Base-by-base conservation (phyloP, 2,329 filamentous ascomycete species). In the Aurifilum marmelostoma region DNA sequence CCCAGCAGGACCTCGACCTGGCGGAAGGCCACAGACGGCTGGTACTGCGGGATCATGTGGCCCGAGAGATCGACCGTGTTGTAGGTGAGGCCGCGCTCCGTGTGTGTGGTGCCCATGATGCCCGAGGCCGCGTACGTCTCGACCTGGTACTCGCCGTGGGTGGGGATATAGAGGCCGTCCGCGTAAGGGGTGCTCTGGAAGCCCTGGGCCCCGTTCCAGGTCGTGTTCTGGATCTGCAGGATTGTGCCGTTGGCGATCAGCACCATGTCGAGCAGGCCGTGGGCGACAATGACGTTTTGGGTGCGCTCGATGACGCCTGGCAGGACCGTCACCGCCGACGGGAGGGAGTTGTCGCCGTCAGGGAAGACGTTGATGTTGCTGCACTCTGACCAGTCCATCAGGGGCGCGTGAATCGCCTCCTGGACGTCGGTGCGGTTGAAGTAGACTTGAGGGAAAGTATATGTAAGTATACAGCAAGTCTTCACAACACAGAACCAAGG, bases 1-100 rank as follows among this genome's bases (percentile, higher is more conserved):
- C 92, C 92, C 1, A 97, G 82, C 73, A 96, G 77, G 74, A 91
- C 91, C 82, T 96, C 92, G 27, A 96, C 77, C 70, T 92, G 89
- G 41, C 92, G 83, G 76, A 92, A 93, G 0, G 89, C 85, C 0
- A 89, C 89, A 18, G 84, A 85, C 0, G 92, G 90, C 29, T 88
- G 86, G 75, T 91, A 93, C 77, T 92, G 88, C 0, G 89, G 88
- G 0, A 86, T 79, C 84, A 90, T 91, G 79, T 94, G 90, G 0
- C 92, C 92, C 0, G 84, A 81, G 9, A 90, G 76, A 50, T 87
- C 83, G 67, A 93, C 84, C 39, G 86, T 85, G 2, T 89, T 88
- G 72, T 88, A 92, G 0, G 92, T 96, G 63, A 97, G 79, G 0
- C 92, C 91, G 54, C 93, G 84, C 82, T 97, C 93, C 0, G 88